These are phyloP conservation scores for Fusarium annulatum DNA, from an alignment of 2,329 filamentous ascomycete species.

Conservation along the genomic window DNA sequence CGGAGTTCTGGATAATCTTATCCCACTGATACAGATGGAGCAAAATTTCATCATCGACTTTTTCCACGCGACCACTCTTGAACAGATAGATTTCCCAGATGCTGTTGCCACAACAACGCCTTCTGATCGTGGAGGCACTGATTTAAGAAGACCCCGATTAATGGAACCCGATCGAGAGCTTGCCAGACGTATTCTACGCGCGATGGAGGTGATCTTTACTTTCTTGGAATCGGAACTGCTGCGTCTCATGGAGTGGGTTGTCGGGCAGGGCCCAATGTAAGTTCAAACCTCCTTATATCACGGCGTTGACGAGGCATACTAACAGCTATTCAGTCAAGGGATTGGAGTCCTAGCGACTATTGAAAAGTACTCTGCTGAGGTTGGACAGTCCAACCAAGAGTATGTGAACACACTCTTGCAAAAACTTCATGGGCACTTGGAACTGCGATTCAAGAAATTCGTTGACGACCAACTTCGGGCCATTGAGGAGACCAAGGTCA, in stretches of 20 bases:
- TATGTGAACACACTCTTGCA: conserved; percentile 84
- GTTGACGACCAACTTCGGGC: conserved; percentile 94
- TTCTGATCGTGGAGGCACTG: conserved; percentile 74
- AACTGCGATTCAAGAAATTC: conserved; percentile 84
- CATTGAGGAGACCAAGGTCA: conserved; percentile 98
- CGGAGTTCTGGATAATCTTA: conserved; percentile 81
- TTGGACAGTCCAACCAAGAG: conserved; percentile 93
- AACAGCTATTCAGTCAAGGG: conserved; percentile 74
- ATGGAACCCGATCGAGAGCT: conserved; percentile 91
- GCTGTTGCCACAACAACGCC: conserved; percentile 75
- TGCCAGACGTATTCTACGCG: conserved; percentile 83
- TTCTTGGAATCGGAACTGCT: conserved; percentile 85
- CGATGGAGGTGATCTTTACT: conserved; percentile 89
- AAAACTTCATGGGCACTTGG: conserved; percentile 79
- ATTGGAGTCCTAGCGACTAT: conserved; percentile 86
- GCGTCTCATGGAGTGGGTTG: conserved; percentile 83
- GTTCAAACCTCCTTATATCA: conserved; percentile 48
- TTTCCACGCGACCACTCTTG: conserved; percentile 91
- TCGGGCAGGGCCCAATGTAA: conserved; percentile 83
- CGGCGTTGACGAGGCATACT: conserved; percentile 3
- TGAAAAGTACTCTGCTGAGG: conserved; percentile 80
- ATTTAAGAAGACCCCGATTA: conserved; percentile 77
- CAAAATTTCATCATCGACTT: conserved; percentile 98
- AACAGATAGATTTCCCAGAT: conserved; percentile 85
- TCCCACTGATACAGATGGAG: conserved; percentile 88